Base-by-base conservation (phyloP, 176 grass and related monocot genomes). In the Pontederia paniculata region DNA sequence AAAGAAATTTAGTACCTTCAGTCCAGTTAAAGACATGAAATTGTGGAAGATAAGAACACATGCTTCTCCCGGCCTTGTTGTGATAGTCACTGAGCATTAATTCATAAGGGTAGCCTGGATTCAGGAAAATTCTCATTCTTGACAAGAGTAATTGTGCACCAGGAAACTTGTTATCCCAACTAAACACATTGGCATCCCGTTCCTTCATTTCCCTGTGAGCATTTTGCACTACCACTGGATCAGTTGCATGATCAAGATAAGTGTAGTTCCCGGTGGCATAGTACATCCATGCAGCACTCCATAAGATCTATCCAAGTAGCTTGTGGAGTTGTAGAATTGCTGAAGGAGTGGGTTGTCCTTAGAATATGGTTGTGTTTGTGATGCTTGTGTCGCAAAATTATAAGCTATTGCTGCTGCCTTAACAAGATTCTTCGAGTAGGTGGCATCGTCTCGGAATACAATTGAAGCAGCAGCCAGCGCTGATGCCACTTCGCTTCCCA, bases 81-180 rank as follows among this genome's bases (percentile, higher is more conserved):
- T 37, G 28, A 6, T 5, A 37, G 28, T 37, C 28, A 37, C 28
- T 37, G 28, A 37, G 28, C 28, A 37, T 37, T 5, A 5, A 5
- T 37, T 37, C 28, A 37, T 37, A 37, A 37, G 28, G 28, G 28
- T 37, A 37, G 5, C 28, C 28, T 37, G 28, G 28, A 37, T 37
- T 37, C 28, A 37, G 7, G 28, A 37, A 37, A 37, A 37, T 37
- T 37, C 28, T 2, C 5, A 37, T 6, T 6, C 28, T 37, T 37
- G 28, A 37, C 28, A 37, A 37, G 28, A 37, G 28, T 37, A 37
- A 37, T 50, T 50, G 48, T 17, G 8, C n/a, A 17, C 15, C 1
- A 50, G 89, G 56, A 4, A 78, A 65, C 56, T 95, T 95, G 76
- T 89, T 81, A 50, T 95, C 85, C 89, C 89, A 95, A 54, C 79